A percentile compares a stretch with the other conserved stretches of the same genome.
These are phyloP conservation scores for Nematocida sp. DNA, from an alignment of 371 early-diverging fungal genomes.

Conservation along the genomic window DNA sequence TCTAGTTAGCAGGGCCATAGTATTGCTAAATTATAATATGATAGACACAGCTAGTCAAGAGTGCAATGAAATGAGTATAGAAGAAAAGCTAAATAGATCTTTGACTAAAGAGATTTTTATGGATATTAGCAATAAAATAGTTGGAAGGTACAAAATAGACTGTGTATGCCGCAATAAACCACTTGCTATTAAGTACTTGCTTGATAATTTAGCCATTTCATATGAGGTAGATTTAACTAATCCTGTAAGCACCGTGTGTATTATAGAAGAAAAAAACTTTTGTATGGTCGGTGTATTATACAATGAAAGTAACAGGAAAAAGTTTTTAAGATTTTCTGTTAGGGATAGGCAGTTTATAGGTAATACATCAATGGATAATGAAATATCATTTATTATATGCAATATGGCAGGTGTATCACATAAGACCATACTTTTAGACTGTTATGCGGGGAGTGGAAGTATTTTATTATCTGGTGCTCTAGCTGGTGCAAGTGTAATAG, in stretches of 20 bases:
- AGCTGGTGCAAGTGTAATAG: slow-evolving; percentile 50
- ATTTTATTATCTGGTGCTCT: slow-evolving; percentile 58
- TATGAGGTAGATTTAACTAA: slow-evolving; percentile 2
- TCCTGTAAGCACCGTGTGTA: slow-evolving; percentile 12
- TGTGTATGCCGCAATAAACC: not conserved
- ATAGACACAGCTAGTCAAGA: not conserved
- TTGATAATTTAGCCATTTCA: not conserved
- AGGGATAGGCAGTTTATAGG: slow-evolving; percentile 63
- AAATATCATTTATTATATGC: slow-evolving; percentile 59
- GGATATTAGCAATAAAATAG: not conserved
- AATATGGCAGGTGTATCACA: slow-evolving; percentile 43
- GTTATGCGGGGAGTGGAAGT: slow-evolving; percentile 63
- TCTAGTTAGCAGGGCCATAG: slow-evolving; percentile 13
- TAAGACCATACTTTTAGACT: slow-evolving; percentile 54
- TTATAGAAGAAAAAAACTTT: slow-evolving; percentile 7
- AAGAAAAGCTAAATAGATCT: slow-evolving; percentile 5
- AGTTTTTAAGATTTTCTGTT: slow-evolving; percentile 21
- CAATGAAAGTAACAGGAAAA: slow-evolving; percentile 50
- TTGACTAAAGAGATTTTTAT: not conserved
- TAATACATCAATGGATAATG: slow-evolving; percentile 61
- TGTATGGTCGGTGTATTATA: slow-evolving; percentile 32
- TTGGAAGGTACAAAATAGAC: slow-evolving; percentile 8
- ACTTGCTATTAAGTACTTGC: not conserved
- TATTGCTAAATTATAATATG: not conserved
- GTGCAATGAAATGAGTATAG: not conserved